Base-by-base conservation (phyloP, 1,139 yeast genomes). In the Lodderomyces elongisporus region DNA sequence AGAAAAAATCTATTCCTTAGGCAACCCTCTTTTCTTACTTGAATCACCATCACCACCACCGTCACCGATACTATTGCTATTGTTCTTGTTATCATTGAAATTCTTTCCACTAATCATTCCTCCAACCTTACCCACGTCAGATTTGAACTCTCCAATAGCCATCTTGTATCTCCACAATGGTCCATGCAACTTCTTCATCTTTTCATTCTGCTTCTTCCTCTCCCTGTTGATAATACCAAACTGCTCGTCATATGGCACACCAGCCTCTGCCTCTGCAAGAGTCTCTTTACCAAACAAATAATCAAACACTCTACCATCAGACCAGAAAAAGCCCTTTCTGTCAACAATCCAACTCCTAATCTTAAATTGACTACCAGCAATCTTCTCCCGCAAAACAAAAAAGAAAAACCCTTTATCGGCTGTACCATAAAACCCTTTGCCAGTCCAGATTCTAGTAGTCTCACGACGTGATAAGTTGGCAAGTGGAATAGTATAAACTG, bases 311-410 rank as follows among this genome's bases (percentile, higher is more conserved):
- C 95, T 67, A 5, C 95, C 95, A 54, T 85, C 95, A 22, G 91
- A 87, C 95, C 95, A 85, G 60, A 84, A 85, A 67, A 64, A 84
- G 13, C 95, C 95, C 48, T 78, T 80, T 44, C 95, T 67, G 53
- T 85, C 95, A 15, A 85, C 80, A 14, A 84, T 65, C 88, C 91
- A 85, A 31, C 82, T 85, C 32, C 74, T 64, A n/a, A 36, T 35
- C 18, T 41, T 43, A 38, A 66, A 64, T 33, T 63, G 60, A 4
- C 35, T 25, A n/a, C n/a, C n/a, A n/a, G n/a, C n/a, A 14, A 49
- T 46, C 3, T 50, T 37, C 48, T 84, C 91, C 52, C 74, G 77
- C 41, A 85, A 58, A 28, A 82, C 74, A 52, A 85, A 83, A 64
- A 81, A 79, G 54, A 85, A 85, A 38, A 84, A 69, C 4, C 84